Evolutionary conservation across 2,329 filamentous ascomycete species (phyloP).

Genomic region (Penicillium sclerotiorum): DNA sequence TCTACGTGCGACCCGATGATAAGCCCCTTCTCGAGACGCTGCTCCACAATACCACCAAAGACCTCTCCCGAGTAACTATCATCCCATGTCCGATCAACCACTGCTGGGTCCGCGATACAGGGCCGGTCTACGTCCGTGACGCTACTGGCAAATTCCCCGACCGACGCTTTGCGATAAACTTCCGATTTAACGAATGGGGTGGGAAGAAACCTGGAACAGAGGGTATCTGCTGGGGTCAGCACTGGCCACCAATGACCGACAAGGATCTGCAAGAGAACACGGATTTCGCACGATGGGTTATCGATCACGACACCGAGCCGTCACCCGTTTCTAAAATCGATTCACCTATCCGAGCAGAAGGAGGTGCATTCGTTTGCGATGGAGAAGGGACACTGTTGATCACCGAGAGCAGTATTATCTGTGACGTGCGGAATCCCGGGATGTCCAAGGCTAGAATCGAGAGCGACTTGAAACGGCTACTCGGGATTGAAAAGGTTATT

Average conservation of each 20-base stretch:
- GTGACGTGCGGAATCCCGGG: conserved; percentile 29
- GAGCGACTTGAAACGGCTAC: conserved; percentile 20
- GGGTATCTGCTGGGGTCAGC: conserved; percentile 14
- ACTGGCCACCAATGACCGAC: conserved; percentile 18
- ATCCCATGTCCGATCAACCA: conserved; percentile 25
- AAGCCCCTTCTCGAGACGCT: conserved; percentile 12
- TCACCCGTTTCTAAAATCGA: conserved; percentile 14
- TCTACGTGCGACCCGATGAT: conserved; percentile 28
- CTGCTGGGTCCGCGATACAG: conserved; percentile 26
- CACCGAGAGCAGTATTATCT: conserved; percentile 33
- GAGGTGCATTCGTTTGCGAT: conserved; percentile 31
- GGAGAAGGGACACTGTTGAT: conserved; percentile 35
- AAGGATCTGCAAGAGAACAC: conserved; percentile 15
- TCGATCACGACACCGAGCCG: conserved; percentile 16
- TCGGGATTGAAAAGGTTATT: conserved; percentile 32
- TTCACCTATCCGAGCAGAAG: conserved; percentile 27
- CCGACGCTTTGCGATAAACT: conserved; percentile 21
- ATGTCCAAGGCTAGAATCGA: conserved; percentile 26
- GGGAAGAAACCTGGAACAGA: conserved; percentile 20
- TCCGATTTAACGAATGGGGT: conserved; percentile 29
- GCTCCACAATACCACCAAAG: conserved; percentile 8
- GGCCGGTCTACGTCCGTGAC: conserved; percentile 24
- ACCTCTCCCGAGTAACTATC: conserved; percentile 11
- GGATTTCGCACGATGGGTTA: conserved; percentile 19
- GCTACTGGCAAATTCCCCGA: conserved; percentile 13